Percentiles rank a stretch among this genome's conserved stretches.
phyloP scores from a whole-genome alignment of 306 rosid genomes.

The Psophocarpus tetragonolobus region DNA sequence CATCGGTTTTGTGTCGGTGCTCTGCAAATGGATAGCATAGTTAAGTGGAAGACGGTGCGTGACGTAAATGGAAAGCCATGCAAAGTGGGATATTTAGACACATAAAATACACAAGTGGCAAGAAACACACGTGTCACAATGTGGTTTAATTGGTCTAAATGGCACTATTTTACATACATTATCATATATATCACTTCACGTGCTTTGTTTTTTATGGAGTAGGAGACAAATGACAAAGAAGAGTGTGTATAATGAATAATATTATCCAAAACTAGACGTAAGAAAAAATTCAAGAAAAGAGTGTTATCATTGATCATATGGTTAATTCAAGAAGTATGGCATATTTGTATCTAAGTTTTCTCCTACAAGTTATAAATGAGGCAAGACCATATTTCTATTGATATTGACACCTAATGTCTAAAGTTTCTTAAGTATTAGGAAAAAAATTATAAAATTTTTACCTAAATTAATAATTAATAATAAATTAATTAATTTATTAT shows the following conservation, averaged over 20 bases:
- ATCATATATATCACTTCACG: not conserved
- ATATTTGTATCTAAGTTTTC: too few relatives aligned
- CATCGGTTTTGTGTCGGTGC: not conserved
- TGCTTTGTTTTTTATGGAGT: not conserved
- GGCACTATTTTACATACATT: not conserved
- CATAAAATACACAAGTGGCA: constrained; percentile 28
- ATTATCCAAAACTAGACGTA: not conserved
- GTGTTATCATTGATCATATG: too few relatives aligned
- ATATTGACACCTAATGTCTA: too few relatives aligned
- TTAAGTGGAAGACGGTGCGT: constrained; percentile 2
- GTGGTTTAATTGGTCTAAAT: not conserved
- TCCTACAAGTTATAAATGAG: too few relatives aligned
- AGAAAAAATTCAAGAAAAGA: not conserved
- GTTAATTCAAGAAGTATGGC: not conserved
- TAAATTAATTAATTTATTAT: too few relatives aligned
- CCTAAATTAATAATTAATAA: too few relatives aligned
- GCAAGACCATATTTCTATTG: too few relatives aligned
- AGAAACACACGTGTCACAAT: not conserved
- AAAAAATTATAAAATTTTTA: too few relatives aligned
- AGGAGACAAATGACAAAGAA: not conserved
- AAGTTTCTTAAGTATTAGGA: too few relatives aligned
- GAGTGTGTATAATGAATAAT: too few relatives aligned
- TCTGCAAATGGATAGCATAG: not conserved
- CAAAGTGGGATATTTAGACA: constrained; percentile 7
- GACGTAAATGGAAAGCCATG: not conserved